These are phyloP conservation scores for Penicillium sp. DNA, from an alignment of 2,329 filamentous ascomycete species.

Conservation along the genomic window DNA sequence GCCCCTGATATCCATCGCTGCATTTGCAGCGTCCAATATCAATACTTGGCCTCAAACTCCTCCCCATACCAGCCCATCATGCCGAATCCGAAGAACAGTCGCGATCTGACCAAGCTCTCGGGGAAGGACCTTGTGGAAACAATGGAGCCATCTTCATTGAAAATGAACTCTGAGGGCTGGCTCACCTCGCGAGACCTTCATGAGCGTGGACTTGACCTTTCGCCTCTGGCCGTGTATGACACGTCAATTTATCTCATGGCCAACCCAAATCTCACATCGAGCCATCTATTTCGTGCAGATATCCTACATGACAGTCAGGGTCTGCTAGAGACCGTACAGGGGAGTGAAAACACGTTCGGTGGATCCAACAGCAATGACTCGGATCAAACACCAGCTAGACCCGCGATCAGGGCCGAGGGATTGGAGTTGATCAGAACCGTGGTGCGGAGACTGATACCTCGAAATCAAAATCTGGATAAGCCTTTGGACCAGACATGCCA, in stretches of 20 bases:
- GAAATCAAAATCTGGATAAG: conserved; percentile 71
- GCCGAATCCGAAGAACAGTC: conserved; percentile 18
- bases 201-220: conserved; percentile 24
- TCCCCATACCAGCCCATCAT: conserved; percentile 5
- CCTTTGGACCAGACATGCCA: conserved; percentile 78
- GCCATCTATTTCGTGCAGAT: conserved; percentile 57
- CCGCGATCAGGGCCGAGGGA: conserved; percentile 23
- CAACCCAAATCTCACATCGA: conserved; percentile 57
- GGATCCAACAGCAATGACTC: no score
- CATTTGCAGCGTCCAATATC: neutral
- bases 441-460: conserved; percentile 71
- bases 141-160: conserved; percentile 23
- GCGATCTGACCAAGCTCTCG: conserved; percentile 23
- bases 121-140: conserved; percentile 29
- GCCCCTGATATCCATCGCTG: neutral
- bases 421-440: conserved; percentile 56
- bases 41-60: neutral
- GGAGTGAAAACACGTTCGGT: conserved; percentile 23
- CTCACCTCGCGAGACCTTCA: conserved; percentile 31
- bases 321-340: conserved; percentile 28
- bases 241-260: conserved; percentile 46
- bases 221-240: conserved; percentile 38
- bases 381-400: conserved; percentile 12
- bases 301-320: conserved; percentile 53
- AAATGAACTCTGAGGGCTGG: conserved; percentile 24